Base-by-base conservation (phyloP, 768 basidiomycete species). In the Panellus pusillus region DNA sequence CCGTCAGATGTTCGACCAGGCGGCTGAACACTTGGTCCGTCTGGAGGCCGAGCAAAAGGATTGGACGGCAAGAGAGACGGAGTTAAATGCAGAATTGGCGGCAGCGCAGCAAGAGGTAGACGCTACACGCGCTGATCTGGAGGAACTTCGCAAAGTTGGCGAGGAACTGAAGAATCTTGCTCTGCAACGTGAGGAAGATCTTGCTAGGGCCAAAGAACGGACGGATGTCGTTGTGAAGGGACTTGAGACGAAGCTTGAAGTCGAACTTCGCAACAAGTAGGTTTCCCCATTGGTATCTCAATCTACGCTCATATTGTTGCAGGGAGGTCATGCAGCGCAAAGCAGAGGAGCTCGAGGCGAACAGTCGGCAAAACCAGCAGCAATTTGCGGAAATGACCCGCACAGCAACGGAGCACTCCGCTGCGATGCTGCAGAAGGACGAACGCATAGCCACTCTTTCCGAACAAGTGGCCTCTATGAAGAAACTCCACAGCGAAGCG, bases 1-100 rank as follows among this genome's bases (percentile, higher is more conserved):
- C 45, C 79, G 83, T 24, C 73, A 79, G 44, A 87, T 86, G 14
- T 93, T 93, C 65, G 87, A 91, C 47, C 78, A 92, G 61, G 92
- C 93, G 17, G 89, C 91, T 1, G 87, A 92, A 58, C 92, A 94
- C 66, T 80, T 95, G 24, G 86, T 90, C 7, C 79, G 86, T 0
- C 71, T 96, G 32, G 95, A 98, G 71, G 70, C 74, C 54, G 87
- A 93, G 62, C 84, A 89, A 64, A 79, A 83, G 51, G 78, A 79
- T 14, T 89, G 87, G 86, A 71, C 70, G 28, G 66, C 68, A 29
- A 75, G 83, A 46, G 93, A 98, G 67, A 68, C 65, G 0, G 87
- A 87, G 50, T 74, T 93, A 5, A 63, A 72, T 6, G 80, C 78
- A 20, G 79, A 86, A 48, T 70, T 91, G 9, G 72, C 75, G 46